These are phyloP conservation scores for Pleurotus citrinopileatus DNA, from an alignment of 768 basidiomycete genomes.

Conservation along the genomic window DNA sequence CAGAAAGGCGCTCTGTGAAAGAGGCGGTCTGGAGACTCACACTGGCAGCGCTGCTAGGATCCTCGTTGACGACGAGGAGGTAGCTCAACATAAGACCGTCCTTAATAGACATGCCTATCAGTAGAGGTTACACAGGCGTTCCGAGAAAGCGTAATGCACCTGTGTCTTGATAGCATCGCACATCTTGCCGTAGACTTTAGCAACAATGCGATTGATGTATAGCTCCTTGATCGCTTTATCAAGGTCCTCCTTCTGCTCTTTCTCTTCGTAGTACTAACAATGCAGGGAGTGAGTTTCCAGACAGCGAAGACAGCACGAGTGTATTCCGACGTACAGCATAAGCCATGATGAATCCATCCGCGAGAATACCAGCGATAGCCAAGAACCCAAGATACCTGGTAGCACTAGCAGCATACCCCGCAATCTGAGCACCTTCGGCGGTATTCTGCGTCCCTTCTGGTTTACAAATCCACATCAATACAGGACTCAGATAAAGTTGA, in stretches of 20 bases:
- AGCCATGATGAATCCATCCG: constrained; percentile 2
- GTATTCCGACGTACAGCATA: not conserved
- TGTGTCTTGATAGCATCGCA: constrained; percentile 6
- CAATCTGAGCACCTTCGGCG: not conserved
- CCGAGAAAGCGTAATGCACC: not conserved
- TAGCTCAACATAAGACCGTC: not conserved
- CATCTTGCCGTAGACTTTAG: constrained; percentile 1
- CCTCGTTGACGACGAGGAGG: not conserved
- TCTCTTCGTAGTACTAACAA: not conserved
- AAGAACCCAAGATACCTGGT: not conserved
- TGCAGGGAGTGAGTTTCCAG: not conserved
- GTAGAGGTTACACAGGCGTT: not conserved
- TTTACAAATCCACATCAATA: not conserved
- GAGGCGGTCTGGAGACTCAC: not conserved
- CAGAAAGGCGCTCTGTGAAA: not conserved
- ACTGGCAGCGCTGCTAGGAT: not conserved
- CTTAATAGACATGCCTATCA: not conserved
- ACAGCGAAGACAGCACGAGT: not conserved
- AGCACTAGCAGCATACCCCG: not conserved
- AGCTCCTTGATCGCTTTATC: constrained; percentile 2
- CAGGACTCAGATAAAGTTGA: not conserved
- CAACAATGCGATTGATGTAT: constrained; percentile 3
- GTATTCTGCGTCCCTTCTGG: not conserved
- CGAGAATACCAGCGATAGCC: constrained; percentile 1
- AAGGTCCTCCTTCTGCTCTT: constrained; percentile 3